phyloP scores from a whole-genome alignment of 768 basidiomycete species.

The Stropharia rugosoannulata region DNA sequence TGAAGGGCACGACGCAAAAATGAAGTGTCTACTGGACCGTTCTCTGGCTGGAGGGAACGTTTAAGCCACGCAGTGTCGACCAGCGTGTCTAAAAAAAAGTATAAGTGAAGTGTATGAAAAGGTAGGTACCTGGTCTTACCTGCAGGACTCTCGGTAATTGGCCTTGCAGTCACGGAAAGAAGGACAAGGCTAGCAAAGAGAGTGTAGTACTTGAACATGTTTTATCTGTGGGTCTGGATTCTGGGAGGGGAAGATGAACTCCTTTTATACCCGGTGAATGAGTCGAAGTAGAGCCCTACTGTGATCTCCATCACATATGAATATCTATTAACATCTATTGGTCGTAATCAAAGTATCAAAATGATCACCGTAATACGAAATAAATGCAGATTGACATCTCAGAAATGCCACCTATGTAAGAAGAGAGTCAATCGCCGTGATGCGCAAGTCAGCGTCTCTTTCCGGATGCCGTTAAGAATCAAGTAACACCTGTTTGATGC shows the following conservation, averaged over 20 bases:
- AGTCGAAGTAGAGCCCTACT: neutral
- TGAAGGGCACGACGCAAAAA: too few species aligned
- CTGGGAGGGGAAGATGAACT: neutral
- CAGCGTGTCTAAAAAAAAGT: too few species aligned
- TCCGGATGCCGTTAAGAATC: conserved; percentile 1
- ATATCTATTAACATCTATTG: too few species aligned
- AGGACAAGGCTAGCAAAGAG: neutral
- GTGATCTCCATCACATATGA: too few species aligned
- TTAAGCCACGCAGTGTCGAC: too few species aligned
- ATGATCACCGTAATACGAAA: conserved; percentile 6
- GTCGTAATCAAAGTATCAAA: neutral
- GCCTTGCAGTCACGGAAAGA: neutral
- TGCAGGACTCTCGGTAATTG: neutral
- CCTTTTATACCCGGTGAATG: conserved; percentile 5
- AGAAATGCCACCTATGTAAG: neutral
- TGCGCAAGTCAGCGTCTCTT: neutral
- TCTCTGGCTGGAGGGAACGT: too few species aligned
- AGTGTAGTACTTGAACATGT: neutral
- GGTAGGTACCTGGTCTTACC: neutral
- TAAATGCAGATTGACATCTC: neutral
- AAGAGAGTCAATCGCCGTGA: neutral
- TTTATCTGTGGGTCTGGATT: neutral
- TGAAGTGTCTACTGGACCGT: too few species aligned
- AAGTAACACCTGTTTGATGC: neutral
- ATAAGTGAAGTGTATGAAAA: neutral